These are phyloP conservation scores for Xerocomellus amylosporus DNA, from an alignment of 768 basidiomycete genomes.

Conservation along the genomic window DNA sequence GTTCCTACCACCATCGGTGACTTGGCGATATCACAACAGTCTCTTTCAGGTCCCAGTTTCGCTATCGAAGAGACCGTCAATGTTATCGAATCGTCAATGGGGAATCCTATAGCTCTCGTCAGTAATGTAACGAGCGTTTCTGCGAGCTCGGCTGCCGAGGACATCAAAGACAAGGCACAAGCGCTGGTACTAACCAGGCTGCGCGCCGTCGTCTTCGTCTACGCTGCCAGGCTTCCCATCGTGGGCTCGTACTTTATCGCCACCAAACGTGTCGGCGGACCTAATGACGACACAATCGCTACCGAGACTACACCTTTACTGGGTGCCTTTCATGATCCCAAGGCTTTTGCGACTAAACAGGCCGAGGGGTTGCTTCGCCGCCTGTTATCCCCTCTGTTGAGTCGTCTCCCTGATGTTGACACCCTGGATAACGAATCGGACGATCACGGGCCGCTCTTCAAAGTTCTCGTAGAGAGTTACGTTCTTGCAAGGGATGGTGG, in stretches of 20 bases:
- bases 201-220: slow-evolving; percentile 9
- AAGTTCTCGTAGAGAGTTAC: slow-evolving; percentile 16
- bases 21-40: not conserved
- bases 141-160: not conserved
- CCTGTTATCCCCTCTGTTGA: slow-evolving; percentile 13
- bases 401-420: slow-evolving; percentile 19
- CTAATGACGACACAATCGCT: not conserved
- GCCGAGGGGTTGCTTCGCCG: slow-evolving; percentile 18
- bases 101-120: not conserved
- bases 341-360: slow-evolving; percentile 19
- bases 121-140: not conserved
- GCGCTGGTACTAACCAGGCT: slow-evolving; percentile 9
- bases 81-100: not conserved
- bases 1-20: not conserved
- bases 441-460: slow-evolving; percentile 6
- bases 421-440: slow-evolving; percentile 16
- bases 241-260: slow-evolving; percentile 21
- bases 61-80: not conserved
- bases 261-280: slow-evolving; percentile 1
- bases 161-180: slow-evolving; percentile 4
- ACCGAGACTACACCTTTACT: slow-evolving; percentile 28
- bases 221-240: slow-evolving; percentile 19
- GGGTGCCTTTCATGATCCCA: slow-evolving; percentile 21
- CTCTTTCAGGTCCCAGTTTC: not conserved
- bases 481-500: slow-evolving; percentile 23